phyloP scores from a whole-genome alignment of 2,329 filamentous ascomycete genomes.

The Xylariaceae sp. region DNA sequence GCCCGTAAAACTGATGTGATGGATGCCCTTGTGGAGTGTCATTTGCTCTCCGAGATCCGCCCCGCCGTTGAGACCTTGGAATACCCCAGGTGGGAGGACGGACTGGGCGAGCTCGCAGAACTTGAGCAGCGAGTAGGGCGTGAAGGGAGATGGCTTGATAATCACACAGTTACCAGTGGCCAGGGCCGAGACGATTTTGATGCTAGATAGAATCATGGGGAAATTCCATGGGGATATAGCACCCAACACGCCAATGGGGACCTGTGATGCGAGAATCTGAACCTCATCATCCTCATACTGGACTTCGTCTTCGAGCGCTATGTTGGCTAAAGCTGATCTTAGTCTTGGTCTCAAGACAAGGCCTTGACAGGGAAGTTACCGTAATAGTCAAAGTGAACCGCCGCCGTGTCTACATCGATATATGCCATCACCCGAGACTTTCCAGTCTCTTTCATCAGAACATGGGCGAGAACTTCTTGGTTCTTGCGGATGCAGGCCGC shows the following conservation, averaged over 20 bases:
- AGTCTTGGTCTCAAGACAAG: slow-evolving; percentile 1
- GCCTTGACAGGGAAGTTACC: slow-evolving; percentile 16
- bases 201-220: slow-evolving; percentile 40
- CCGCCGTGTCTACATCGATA: slow-evolving; percentile 34
- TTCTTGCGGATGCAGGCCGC: slow-evolving; percentile 36
- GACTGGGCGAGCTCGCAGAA: slow-evolving; percentile 45
- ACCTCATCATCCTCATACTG: slow-evolving; percentile 41
- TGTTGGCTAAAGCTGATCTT: slow-evolving; percentile 19
- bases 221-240: slow-evolving; percentile 62
- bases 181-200: slow-evolving; percentile 48
- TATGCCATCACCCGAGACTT: slow-evolving; percentile 40
- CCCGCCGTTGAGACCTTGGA: slow-evolving; percentile 51
- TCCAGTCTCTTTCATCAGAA: slow-evolving; percentile 47
- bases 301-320: slow-evolving; percentile 40
- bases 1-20: slow-evolving; percentile 57
- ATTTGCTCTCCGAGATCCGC: slow-evolving; percentile 50
- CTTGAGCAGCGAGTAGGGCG: slow-evolving; percentile 48
- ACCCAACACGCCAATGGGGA: slow-evolving; percentile 45
- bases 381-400: slow-evolving; percentile 34
- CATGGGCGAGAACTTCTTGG: slow-evolving; percentile 36
- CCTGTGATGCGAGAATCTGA: slow-evolving; percentile 37
- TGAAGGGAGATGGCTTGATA: slow-evolving; percentile 56
- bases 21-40: slow-evolving; percentile 49
- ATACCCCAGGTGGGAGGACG: slow-evolving; percentile 50
- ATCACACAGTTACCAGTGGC: slow-evolving; percentile 52